phyloP scores from a whole-genome alignment of 108 stramenopile species.

The Licmophora abbreviata region DNA sequence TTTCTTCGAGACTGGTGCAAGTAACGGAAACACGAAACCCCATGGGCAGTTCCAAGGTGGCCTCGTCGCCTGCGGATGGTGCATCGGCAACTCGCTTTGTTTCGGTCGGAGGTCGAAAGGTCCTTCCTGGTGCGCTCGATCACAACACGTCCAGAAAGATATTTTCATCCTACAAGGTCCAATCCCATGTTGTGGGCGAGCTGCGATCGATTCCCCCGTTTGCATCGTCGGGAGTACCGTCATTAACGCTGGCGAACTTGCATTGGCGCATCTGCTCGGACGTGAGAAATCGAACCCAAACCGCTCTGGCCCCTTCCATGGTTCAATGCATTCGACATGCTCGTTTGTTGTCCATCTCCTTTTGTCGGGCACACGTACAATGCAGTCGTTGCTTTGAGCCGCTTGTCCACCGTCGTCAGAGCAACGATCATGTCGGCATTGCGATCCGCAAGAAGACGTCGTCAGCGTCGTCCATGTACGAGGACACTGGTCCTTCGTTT shows the following conservation, averaged over 20 bases:
- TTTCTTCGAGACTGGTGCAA: neutral
- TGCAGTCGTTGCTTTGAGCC: constrained; percentile 55
- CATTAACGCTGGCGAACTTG: constrained; percentile 35
- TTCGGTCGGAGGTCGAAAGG: constrained; percentile 23
- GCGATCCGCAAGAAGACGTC: constrained; percentile 6
- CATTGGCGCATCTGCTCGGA: constrained; percentile 36
- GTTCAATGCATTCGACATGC: constrained; percentile 38
- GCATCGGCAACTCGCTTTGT: too few relatives aligned
- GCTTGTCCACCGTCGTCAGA: constrained; percentile 9
- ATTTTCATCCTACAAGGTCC: too few relatives aligned
- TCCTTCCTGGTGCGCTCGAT: constrained; percentile 49
- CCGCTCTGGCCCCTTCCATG: constrained; percentile 47
- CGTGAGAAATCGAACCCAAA: constrained; percentile 17
- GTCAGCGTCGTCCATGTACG: neutral
- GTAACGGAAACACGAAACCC: neutral
- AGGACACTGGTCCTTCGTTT: constrained; percentile 12
- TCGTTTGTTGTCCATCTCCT: constrained; percentile 45
- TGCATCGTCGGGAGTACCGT: constrained; percentile 14
- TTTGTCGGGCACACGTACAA: constrained; percentile 53
- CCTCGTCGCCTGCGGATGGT: neutral
- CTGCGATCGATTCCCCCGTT: neutral
- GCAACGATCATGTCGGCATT: too few relatives aligned
- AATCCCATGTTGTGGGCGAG: constrained; percentile 11
- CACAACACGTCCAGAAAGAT: constrained; percentile 20
- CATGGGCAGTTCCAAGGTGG: too few relatives aligned